Base-by-base conservation (phyloP, 1,284 basidiomycete species). In the Ustilago hordei region DNA sequence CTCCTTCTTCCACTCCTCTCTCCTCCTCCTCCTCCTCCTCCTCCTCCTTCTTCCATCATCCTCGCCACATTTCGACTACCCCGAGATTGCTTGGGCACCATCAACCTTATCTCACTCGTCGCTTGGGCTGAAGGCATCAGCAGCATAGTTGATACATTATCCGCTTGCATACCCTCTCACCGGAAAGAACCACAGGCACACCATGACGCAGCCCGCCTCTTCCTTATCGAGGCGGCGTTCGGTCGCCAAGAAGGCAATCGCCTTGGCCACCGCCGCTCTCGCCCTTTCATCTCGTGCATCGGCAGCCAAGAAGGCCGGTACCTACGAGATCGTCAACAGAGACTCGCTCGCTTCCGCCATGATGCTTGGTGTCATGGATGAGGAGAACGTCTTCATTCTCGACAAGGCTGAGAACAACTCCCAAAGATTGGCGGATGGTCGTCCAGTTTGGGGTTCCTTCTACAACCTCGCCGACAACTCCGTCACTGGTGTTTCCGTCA, bases 381-480 rank as follows among this genome's bases (percentile, higher is more conserved):
- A 86, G 54, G 60, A 85, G 52, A 79, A 75, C 47, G 84, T 86
- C 43, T 85, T 86, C 63, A 86, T 87, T 50, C 77, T 87, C 41
- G 87, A 87, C 79, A 87, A 87, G 77, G 84, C 81, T 12, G 87
- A 87, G 71, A 83, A 85, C 74, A 87, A 87, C 76, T 69, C 64
- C 11, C n/a, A 55, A 15, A 52, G 55, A 23, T 61, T 81, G 11
- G 31, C 56, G 13, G 67, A 78, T n/a, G 80, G 75, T 15, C 78
- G 71, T 43, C 82, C 80, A 13, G 76, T 80, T 4, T 85, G 84
- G 84, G 82, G 80, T 23, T 72, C 82, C 13, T 75, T 84, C 65
- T 76, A 82, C 54, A 72, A 71, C 19, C 63, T 85, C 17, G 47
- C 60, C 34, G 81, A 82, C 62, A 83, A 84, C 63, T 68, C 71